Evolutionary conservation across 2,329 filamentous ascomycete species (phyloP), one percentile per base, ranked within the genome.

Genomic region (Venturia oleaginea): DNA sequence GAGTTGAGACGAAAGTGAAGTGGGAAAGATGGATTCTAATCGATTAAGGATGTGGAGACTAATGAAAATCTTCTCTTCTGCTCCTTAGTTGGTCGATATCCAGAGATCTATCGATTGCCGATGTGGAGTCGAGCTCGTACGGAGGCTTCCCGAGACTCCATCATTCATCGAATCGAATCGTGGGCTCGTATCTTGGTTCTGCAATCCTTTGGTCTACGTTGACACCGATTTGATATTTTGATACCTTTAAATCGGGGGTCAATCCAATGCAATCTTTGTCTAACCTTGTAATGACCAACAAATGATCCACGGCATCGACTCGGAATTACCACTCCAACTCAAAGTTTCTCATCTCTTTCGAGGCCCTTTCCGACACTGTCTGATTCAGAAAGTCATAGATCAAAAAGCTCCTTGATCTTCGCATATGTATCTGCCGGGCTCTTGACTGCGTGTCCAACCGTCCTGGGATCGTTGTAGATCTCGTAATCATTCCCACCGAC

Each of bases 401-500:
- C 51, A 73, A 97, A 96, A 62, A 94, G 70, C 81, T 94, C 86
- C 82, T 88, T 93, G 71, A 99, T 73, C 76, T 91, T 82, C 70
- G 79, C 83, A 71, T 89, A 86, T 57, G 92, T 97, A 72, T 97
- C 91, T 65, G 92, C 87, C 7, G 93, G 93, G 51, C 83, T 84
- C 69, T 81, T 85, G 68, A 97, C 94, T 32, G 87, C 81, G 78
- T 99, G 94, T 1, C 94, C 94, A 66, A 89, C 86, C 42, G 90
- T 95, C 72, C 93, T 83, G 64, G 83, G 73, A 75, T 97, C 93
- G 69, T 79, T 81, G 77, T 88, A 97, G 74, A 99, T 97, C 81
- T 97, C 93, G 75, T 87, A 93, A 78, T 99, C 94, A 76, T 97
- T 99, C 67, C 94, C 94, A 68, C 94, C 93, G 75, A 87, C 78